These are phyloP conservation scores for Glycine latifolia DNA, from an alignment of 306 rosid species.

Conservation along the genomic window DNA sequence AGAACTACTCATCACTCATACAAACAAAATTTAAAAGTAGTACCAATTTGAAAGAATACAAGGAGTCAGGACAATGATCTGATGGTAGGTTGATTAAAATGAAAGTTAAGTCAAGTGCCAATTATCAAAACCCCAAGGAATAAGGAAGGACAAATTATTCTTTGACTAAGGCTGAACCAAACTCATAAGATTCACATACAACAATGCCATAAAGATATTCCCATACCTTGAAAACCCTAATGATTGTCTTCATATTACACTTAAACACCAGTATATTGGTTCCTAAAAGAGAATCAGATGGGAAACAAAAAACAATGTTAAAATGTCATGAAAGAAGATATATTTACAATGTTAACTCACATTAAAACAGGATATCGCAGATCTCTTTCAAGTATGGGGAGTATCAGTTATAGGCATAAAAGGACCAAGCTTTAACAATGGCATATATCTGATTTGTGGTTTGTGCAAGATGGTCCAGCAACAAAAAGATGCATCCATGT, in stretches of 20 bases:
- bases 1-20: background rate
- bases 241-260: slow-evolving; percentile 42
- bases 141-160: slow-evolving; percentile 29
- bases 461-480: slow-evolving; percentile 2
- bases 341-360: slow-evolving; percentile 19
- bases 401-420: background rate
- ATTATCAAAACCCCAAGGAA: slow-evolving; percentile 15
- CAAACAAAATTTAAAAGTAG: background rate
- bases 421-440: slow-evolving; percentile 5
- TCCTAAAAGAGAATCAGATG: slow-evolving; percentile 44
- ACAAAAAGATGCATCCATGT: slow-evolving; percentile 4
- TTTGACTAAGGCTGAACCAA: background rate
- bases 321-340: slow-evolving; percentile 21
- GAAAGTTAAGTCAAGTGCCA: slow-evolving; percentile 36
- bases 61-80: background rate
- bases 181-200: slow-evolving; percentile 10
- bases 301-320: slow-evolving; percentile 37
- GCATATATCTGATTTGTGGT: background rate
- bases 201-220: slow-evolving; percentile 37
- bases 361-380: background rate
- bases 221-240: slow-evolving; percentile 49
- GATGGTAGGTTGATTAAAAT: slow-evolving; percentile 14
- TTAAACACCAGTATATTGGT: slow-evolving; percentile 41
- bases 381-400: background rate
- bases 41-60: slow-evolving; percentile 5